phyloP scores from a whole-genome alignment of 2,329 filamentous ascomycete species.

The Arthrobotrys megalospora region DNA sequence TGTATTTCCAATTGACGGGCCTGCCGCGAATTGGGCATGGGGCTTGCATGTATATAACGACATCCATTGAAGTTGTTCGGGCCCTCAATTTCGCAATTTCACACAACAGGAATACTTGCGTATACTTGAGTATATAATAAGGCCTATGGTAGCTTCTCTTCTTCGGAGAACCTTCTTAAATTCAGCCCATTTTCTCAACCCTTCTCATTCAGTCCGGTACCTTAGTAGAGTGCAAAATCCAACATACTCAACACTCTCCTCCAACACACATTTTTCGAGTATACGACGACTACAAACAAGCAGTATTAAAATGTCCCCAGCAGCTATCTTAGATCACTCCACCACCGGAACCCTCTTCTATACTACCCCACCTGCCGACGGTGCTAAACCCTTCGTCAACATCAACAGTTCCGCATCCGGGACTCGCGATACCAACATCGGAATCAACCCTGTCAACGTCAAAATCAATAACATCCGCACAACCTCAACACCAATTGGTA shows the following conservation, averaged over 20 bases:
- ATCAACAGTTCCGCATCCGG: constrained; percentile 77
- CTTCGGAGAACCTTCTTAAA: constrained; percentile 31
- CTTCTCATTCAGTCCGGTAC: background rate
- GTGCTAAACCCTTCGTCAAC: constrained; percentile 76
- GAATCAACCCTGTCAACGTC: constrained; percentile 71
- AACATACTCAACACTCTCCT: constrained; percentile 7
- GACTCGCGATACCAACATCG: constrained; percentile 77
- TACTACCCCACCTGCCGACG: constrained; percentile 73
- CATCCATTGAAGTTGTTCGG: background rate
- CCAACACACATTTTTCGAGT: background rate
- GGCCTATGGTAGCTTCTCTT: constrained; percentile 32
- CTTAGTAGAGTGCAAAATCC: background rate
- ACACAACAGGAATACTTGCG: background rate
- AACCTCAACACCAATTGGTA: constrained; percentile 75
- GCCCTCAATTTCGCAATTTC: background rate
- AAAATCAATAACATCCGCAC: constrained; percentile 81
- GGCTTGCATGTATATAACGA: constrained; percentile 19
- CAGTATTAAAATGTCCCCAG: constrained; percentile 67
- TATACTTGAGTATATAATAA: constrained; percentile 1
- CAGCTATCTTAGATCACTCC: constrained; percentile 74
- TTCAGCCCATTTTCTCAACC: constrained; percentile 12
- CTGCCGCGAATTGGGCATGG: constrained; percentile 21
- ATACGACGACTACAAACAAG: background rate
- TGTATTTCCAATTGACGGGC: constrained; percentile 6
- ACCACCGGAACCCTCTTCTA: constrained; percentile 72